Percentiles rank a stretch among this genome's conserved stretches.
Conservation (phyloP, 2,329 filamentous ascomycete genomes). For the Geosmithia putterillii region DNA sequence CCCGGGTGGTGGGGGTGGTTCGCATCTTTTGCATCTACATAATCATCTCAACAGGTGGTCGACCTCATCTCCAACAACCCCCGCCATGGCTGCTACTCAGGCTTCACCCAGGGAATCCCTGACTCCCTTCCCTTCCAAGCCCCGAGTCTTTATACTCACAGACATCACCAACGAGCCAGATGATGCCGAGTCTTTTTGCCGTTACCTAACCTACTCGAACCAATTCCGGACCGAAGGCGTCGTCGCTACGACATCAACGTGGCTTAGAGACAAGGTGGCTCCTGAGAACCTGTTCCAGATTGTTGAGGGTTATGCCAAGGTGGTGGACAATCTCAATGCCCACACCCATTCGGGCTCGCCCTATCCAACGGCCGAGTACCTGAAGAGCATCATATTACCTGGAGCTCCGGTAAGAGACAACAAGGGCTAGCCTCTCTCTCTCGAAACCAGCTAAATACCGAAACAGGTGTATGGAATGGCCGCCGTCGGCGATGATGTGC, state of each 20-base stretch:
- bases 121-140: constrained; percentile 8
- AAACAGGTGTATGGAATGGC: not conserved
- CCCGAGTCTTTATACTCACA: constrained; percentile 25
- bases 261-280: constrained; percentile 25
- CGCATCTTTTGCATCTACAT: not conserved
- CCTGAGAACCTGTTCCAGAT: constrained; percentile 30
- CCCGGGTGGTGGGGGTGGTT: not conserved
- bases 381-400: constrained; percentile 20
- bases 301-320: constrained; percentile 27
- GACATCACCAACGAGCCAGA: constrained; percentile 35
- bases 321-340: constrained; percentile 31
- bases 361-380: constrained; percentile 24
- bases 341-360: constrained; percentile 29
- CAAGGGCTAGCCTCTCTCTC: constrained; percentile 1
- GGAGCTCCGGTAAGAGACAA: constrained; percentile 17
- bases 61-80: not conserved
- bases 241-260: constrained; percentile 31
- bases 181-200: constrained; percentile 28
- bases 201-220: constrained; percentile 31
- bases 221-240: constrained; percentile 31
- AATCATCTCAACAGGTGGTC: not conserved
- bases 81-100: not conserved
- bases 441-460: not conserved
- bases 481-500: constrained; percentile 7
- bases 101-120: not conserved